Evolutionary conservation across 2,329 filamentous ascomycete species (phyloP), one percentile per base, ranked within the genome.

Genomic region (Elsinoe batatas): DNA sequence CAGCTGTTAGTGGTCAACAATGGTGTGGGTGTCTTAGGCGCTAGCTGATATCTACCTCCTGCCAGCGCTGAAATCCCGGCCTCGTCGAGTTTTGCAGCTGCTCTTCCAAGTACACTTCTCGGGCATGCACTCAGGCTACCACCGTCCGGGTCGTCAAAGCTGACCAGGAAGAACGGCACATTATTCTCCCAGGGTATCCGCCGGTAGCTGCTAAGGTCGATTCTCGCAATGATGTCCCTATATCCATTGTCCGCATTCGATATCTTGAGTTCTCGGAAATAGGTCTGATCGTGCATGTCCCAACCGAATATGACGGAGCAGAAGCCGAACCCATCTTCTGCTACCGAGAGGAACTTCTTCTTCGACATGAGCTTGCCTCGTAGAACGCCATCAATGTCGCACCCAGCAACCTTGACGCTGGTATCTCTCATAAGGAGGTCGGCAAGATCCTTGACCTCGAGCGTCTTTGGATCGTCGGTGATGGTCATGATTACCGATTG

Each of bases 271-370:
- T 95, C 90, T 63, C 79, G 82, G 68, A 88, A 84, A 70, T 95
- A 96, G 10, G 88, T 94, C 74, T 83, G 79, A 67, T 96, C 91
- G 71, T 96, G 90, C 88, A 95, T 95, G 71, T 96, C 90, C 91
- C 91, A 95, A 68, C 91, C 90, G 65, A 95, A 95, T 61, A 95
- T 83, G 62, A 95, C 89, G 17, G 87, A 93, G 76, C 91, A 95
- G 76, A 95, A 95, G 54, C 90, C 91, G 64, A 95, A 95, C 53
- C 90, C 91, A 43, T 82, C 79, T 40, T 80, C 72, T n/a, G 84
- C 85, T 54, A 95, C 80, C 30, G 87, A 88, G 36, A 95, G 75
- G 71, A 96, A 95, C 74, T 96, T 95, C 68, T 85, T 86, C 78
- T 95, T 95, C 64, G 88, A 88, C 72, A 95, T 83, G 59, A 95